phyloP scores from a whole-genome alignment of 768 basidiomycete species.

The Lactarius hengduanensis region DNA sequence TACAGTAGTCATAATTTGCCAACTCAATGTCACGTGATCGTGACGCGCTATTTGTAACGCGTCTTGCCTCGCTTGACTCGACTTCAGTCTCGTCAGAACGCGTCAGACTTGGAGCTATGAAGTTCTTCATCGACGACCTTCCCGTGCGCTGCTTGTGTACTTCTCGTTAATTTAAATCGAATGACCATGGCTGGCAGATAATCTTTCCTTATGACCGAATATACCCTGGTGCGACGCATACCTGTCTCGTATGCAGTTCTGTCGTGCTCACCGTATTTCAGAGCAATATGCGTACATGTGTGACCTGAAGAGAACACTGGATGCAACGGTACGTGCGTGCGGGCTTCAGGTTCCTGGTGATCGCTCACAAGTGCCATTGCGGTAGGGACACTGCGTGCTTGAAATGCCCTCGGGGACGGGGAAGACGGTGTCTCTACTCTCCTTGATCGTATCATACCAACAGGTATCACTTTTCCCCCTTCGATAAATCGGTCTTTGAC shows the following conservation, averaged over 20 bases:
- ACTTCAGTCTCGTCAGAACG: background rate
- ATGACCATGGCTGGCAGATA: slow-evolving; percentile 48
- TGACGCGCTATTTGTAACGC: slow-evolving; percentile 16
- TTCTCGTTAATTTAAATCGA: slow-evolving; percentile 14
- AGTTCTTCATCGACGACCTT: slow-evolving; percentile 39
- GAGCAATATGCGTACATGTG: slow-evolving; percentile 99
- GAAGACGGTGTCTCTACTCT: slow-evolving; percentile 95
- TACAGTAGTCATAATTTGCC: background rate
- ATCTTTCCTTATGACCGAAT: slow-evolving; percentile 94
- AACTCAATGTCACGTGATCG: slow-evolving; percentile 13
- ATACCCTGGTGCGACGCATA: slow-evolving; percentile 73
- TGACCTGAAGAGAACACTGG: slow-evolving; percentile 93
- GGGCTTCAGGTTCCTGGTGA: slow-evolving; percentile 4
- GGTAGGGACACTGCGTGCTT: slow-evolving; percentile 95
- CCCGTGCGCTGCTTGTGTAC: slow-evolving; percentile 41
- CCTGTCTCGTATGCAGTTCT: slow-evolving; percentile 3
- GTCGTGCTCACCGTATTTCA: slow-evolving; percentile 34
- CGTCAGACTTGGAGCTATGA: slow-evolving; percentile 31
- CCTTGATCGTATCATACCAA: slow-evolving; percentile 96
- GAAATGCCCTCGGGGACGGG: slow-evolving; percentile 99
- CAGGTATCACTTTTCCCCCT: slow-evolving; percentile 53
- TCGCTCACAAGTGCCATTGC: slow-evolving; percentile 7
- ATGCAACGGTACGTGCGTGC: slow-evolving; percentile 71
- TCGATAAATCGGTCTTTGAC: background rate
- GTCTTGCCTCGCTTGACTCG: background rate